Conservation (phyloP, 164 flowering plant species). For the Chimonanthus praecox region DNA sequence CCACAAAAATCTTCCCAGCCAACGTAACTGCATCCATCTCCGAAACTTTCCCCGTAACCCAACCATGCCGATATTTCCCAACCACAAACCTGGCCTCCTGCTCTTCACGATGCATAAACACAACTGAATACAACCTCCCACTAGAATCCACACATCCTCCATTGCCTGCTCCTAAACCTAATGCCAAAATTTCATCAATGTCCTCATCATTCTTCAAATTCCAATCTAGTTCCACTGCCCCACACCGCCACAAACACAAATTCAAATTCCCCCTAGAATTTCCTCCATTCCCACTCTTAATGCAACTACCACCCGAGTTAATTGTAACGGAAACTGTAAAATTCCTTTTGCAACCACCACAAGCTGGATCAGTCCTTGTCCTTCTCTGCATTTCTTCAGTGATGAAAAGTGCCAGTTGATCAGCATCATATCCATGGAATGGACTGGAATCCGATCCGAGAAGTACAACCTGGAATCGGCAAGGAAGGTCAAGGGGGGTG, state of each 20-base stretch:
- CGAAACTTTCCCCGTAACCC: slow-evolving; percentile 54
- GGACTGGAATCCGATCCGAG: slow-evolving; percentile 33
- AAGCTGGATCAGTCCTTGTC: slow-evolving; percentile 20
- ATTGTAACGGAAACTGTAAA: slow-evolving; percentile 50
- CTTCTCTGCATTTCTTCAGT: slow-evolving; percentile 30
- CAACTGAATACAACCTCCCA: slow-evolving; percentile 56
- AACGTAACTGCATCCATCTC: slow-evolving; percentile 31
- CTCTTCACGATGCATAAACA: slow-evolving; percentile 51
- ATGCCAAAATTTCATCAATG: slow-evolving; percentile 45
- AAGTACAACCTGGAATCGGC: slow-evolving; percentile 57
- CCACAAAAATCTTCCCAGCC: slow-evolving; percentile 59
- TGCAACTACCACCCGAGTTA: slow-evolving; percentile 36
- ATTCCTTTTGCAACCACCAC: slow-evolving; percentile 52
- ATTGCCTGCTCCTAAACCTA: slow-evolving; percentile 22
- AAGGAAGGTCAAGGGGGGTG: slow-evolving; percentile 48
- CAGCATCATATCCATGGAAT: slow-evolving; percentile 10
- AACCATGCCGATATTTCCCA: slow-evolving; percentile 85
- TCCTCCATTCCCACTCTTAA: not conserved
- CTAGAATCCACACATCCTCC: slow-evolving; percentile 16
- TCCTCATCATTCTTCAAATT: slow-evolving; percentile 33
- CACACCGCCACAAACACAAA: slow-evolving; percentile 44
- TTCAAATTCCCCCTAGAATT: not conserved
- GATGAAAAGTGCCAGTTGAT: slow-evolving; percentile 35
- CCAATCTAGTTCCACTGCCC: slow-evolving; percentile 26
- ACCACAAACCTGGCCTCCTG: slow-evolving; percentile 48